Percentiles rank a stretch among this genome's conserved stretches.
Conservation (phyloP, 1,284 basidiomycete genomes). For the Irpex sp. region DNA sequence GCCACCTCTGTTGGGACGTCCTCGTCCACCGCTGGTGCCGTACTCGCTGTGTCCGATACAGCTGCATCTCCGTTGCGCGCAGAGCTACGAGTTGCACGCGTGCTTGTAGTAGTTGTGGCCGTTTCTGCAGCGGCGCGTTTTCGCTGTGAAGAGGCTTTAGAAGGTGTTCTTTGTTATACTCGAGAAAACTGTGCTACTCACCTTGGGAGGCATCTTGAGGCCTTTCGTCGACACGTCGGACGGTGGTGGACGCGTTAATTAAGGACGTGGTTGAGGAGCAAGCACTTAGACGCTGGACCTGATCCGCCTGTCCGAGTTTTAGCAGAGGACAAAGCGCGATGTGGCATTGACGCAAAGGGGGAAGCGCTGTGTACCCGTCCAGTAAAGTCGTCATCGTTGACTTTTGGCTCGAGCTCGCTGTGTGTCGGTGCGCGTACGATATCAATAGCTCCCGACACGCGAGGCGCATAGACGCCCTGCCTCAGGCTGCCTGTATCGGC, state of each 20-base stretch:
- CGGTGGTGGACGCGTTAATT: not conserved
- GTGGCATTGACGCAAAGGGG: not conserved
- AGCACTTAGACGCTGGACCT: not conserved
- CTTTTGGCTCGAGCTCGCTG: not conserved
- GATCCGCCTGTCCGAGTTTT: not conserved
- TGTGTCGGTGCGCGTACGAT: not conserved
- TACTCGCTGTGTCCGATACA: constrained; percentile 12
- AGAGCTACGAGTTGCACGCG: constrained; percentile 48
- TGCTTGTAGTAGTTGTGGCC: constrained; percentile 30
- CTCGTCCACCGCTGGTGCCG: constrained; percentile 4
- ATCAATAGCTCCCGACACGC: not conserved
- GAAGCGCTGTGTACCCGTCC: not conserved
- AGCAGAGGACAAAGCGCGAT: not conserved
- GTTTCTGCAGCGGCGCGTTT: constrained; percentile 34
- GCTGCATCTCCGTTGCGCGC: constrained; percentile 26
- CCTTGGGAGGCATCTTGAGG: constrained; percentile 22
- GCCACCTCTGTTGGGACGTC: constrained; percentile 5
- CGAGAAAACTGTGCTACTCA: not conserved
- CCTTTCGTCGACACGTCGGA: constrained; percentile 6
- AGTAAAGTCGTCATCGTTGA: not conserved
- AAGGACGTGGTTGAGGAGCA: constrained; percentile 3
- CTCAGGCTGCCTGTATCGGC: not conserved
- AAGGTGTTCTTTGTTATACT: too few species aligned
- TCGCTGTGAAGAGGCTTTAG: constrained; percentile 27
- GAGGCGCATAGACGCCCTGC: not conserved